Conservation (phyloP, 2,329 filamentous ascomycete species). For the Fusarium goolgardi region DNA sequence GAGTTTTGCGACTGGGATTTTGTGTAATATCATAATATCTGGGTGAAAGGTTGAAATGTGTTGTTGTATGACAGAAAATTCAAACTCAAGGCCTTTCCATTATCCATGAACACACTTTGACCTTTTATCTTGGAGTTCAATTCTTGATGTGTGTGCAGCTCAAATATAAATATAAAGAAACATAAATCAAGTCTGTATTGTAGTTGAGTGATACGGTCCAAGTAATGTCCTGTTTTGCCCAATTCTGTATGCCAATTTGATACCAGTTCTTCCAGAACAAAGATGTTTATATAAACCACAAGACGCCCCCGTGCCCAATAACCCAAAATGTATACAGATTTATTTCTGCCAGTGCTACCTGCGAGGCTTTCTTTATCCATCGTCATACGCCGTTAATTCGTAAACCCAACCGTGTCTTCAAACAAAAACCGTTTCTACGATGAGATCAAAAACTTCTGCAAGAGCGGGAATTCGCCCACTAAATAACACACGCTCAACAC, state of each 20-base stretch:
- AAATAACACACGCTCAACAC: conserved; percentile 51
- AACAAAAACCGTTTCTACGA: conserved; percentile 59
- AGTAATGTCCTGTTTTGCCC: conserved; percentile 36
- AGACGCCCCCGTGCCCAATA: conserved; percentile 25
- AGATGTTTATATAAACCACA: conserved; percentile 15
- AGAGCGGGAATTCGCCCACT: conserved; percentile 54
- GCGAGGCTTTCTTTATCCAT: conserved; percentile 27
- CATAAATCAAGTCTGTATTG: conserved; percentile 41
- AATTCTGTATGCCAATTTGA: conserved; percentile 29
- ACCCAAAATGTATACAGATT: conserved; percentile 27
- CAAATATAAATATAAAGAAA: not conserved
- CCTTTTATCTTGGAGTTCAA: too few species aligned
- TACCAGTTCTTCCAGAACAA: conserved; percentile 14
- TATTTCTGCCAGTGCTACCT: conserved; percentile 20
- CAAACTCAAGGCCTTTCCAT: too few species aligned
- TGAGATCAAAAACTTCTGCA: conserved; percentile 58
- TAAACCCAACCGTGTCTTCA: conserved; percentile 38
- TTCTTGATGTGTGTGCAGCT: not conserved
- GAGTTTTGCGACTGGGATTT: conserved; percentile 33
- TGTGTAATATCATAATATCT: conserved; percentile 40
- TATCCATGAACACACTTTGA: too few species aligned
- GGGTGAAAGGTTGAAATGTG: too few species aligned
- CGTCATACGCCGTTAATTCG: conserved; percentile 27
- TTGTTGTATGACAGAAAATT: too few species aligned
- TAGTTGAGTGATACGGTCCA: conserved; percentile 37